phyloP scores from a whole-genome alignment of 2,329 filamentous ascomycete genomes.

The Trichoderma hamatum region DNA sequence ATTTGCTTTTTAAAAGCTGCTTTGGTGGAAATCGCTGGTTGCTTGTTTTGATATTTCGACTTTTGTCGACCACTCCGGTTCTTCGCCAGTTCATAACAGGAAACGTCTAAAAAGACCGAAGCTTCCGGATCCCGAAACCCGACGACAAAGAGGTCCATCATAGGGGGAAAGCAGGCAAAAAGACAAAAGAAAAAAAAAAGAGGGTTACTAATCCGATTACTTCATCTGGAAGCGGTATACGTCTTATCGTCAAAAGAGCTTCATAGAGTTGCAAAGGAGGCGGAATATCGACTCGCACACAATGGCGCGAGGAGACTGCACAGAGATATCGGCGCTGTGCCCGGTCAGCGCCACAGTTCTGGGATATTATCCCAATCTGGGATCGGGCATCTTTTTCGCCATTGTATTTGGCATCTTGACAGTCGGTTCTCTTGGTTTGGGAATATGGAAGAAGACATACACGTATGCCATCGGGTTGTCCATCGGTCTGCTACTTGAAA shows the following conservation, averaged over 20 bases:
- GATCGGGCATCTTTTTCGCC: conserved; percentile 58
- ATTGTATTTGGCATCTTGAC: conserved; percentile 51
- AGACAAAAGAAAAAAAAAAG: not conserved
- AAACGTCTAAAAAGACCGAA: not conserved
- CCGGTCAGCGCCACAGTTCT: conserved; percentile 57
- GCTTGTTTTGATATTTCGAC: not conserved
- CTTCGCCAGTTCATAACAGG: not conserved
- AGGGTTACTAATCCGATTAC: conserved; percentile 2
- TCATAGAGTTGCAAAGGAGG: not conserved
- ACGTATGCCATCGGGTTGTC: conserved; percentile 54
- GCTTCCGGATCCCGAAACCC: conserved; percentile 21
- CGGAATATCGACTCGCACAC: not conserved
- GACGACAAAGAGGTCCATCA: not conserved
- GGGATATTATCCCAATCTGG: conserved; percentile 60
- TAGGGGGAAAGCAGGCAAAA: not conserved
- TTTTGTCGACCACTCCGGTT: not conserved
- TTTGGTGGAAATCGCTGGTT: not conserved
- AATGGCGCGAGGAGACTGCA: conserved; percentile 32
- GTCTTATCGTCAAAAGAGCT: not conserved
- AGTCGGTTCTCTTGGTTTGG: conserved; percentile 47
- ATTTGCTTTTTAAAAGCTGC: not conserved
- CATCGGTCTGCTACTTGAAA: conserved; percentile 55
- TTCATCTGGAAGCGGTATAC: not conserved
- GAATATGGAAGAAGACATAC: conserved; percentile 58
- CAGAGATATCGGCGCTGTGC: conserved; percentile 46